Conservation (phyloP, 1,284 basidiomycete species). For the Cutaneotrichosporon spelunceum region DNA sequence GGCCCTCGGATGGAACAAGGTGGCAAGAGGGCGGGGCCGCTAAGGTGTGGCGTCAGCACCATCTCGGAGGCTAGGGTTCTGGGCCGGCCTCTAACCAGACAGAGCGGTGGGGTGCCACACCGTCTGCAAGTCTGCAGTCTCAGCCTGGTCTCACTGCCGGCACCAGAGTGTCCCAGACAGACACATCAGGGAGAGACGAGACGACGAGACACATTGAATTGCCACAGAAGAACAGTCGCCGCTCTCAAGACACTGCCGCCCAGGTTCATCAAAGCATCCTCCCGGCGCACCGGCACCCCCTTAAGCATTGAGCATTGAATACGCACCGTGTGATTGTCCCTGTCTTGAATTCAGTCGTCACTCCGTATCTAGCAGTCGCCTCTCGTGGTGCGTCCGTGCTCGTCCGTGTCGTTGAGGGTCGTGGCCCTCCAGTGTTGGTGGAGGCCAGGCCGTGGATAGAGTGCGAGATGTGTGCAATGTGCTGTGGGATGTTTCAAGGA, state of each 20-base stretch:
- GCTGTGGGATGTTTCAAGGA: background rate
- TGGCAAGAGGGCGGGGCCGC: background rate
- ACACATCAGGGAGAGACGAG: background rate
- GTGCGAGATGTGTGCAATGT: background rate
- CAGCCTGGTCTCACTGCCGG: background rate
- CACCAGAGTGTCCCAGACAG: background rate
- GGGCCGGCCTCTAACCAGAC: background rate
- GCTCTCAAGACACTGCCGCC: background rate
- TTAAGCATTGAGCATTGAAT: background rate
- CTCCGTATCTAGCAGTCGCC: background rate
- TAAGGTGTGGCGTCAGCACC: slow-evolving; percentile 8
- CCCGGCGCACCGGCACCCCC: background rate
- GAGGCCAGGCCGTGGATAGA: background rate
- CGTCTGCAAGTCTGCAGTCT: background rate
- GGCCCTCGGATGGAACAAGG: background rate
- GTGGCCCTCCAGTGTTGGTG: background rate
- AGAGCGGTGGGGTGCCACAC: background rate
- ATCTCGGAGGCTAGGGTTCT: background rate
- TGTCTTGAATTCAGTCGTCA: background rate
- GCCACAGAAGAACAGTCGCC: background rate
- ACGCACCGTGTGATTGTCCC: background rate
- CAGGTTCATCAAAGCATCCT: background rate
- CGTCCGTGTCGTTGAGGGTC: background rate
- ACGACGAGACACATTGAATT: background rate
- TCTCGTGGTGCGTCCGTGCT: background rate